phyloP scores from a whole-genome alignment of 2,329 filamentous ascomycete genomes.

The Penicillium brasilianum region DNA sequence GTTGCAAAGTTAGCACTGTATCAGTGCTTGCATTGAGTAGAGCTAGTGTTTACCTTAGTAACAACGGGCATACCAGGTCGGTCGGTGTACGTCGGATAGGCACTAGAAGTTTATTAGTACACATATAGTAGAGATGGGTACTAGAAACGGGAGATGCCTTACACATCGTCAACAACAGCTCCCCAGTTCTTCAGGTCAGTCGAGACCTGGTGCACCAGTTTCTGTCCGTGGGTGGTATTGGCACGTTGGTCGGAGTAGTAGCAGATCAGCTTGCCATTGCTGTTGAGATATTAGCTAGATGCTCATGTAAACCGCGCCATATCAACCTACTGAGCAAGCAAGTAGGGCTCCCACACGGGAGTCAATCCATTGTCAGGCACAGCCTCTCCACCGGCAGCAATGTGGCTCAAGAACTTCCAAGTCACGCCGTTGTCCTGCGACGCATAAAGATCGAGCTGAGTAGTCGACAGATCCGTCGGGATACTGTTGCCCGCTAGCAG shows the following conservation, averaged over 20 bases:
- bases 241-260: slow-evolving; percentile 77
- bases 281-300: slow-evolving; percentile 16
- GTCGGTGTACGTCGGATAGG: slow-evolving; percentile 64
- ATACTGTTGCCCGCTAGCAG: slow-evolving; percentile 65
- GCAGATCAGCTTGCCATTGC: slow-evolving; percentile 62
- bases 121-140: too few species aligned
- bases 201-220: slow-evolving; percentile 68
- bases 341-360: slow-evolving; percentile 75
- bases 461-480: slow-evolving; percentile 60
- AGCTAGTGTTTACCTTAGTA: slow-evolving; percentile 38
- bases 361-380: slow-evolving; percentile 67
- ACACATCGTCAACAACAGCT: slow-evolving; percentile 65
- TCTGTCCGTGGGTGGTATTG: slow-evolving; percentile 66
- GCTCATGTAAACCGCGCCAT: background rate
- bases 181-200: slow-evolving; percentile 66
- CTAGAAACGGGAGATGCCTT: slow-evolving; percentile 11
- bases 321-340: slow-evolving; percentile 55
- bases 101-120: slow-evolving; percentile 18
- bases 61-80: slow-evolving; percentile 73
- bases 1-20: slow-evolving; percentile 1
- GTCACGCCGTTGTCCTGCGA: slow-evolving; percentile 64
- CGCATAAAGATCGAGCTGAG: slow-evolving; percentile 72
- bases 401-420: slow-evolving; percentile 70
- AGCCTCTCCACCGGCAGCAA: slow-evolving; percentile 68
- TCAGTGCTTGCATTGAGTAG: background rate